Conservation (phyloP, 129 eudicot genomes). For the Flaveria ramosissima region DNA sequence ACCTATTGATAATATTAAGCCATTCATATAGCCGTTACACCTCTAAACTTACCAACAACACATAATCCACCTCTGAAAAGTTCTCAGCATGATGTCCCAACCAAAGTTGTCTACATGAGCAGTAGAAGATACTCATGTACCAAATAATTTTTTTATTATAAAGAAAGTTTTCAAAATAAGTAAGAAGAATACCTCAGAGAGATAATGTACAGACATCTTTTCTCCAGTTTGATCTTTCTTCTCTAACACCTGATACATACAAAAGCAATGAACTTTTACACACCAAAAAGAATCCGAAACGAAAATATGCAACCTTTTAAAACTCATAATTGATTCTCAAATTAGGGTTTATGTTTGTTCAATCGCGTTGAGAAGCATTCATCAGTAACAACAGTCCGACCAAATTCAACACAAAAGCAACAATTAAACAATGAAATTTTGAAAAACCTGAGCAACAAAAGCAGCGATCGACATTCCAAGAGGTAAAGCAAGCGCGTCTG, state of each 20-base stretch:
- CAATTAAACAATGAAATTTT: background rate
- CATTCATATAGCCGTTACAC: conserved; percentile 11
- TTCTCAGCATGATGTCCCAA: conserved; percentile 39
- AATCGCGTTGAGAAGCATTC: too few relatives aligned
- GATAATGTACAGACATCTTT: conserved; percentile 58
- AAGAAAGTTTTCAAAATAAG: background rate
- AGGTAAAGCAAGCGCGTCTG: conserved; percentile 74
- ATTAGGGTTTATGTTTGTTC: conserved; percentile 12
- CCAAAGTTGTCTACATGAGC: conserved; percentile 32
- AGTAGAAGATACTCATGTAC: conserved; percentile 27
- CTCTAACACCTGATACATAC: conserved; percentile 60
- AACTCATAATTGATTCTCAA: background rate
- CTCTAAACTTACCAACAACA: conserved; percentile 32
- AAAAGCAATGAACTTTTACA: too few relatives aligned
- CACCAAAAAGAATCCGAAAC: background rate
- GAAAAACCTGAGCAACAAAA: conserved; percentile 64
- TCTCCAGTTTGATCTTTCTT: conserved; percentile 50
- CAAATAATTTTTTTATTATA: background rate
- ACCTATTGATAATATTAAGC: background rate
- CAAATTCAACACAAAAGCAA: background rate
- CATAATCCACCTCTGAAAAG: conserved; percentile 36
- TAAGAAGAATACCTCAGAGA: conserved; percentile 57
- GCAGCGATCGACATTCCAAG: conserved; percentile 93
- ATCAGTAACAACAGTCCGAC: background rate
- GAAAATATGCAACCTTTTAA: background rate